Conservation (phyloP, 1,284 basidiomycete species). For the Phylloporus gajari region DNA sequence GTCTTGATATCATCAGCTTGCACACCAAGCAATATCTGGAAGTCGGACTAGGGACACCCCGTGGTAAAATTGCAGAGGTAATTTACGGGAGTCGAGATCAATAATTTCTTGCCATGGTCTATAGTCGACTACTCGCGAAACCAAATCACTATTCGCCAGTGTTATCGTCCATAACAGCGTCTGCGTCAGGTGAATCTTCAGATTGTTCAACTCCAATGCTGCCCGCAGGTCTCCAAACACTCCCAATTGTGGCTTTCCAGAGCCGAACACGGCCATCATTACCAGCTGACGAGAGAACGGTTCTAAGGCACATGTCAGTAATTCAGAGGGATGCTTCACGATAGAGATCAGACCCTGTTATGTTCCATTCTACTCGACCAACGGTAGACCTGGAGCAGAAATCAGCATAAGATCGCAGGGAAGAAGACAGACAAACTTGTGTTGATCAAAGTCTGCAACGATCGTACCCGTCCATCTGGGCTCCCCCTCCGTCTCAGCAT, state of each 20-base stretch:
- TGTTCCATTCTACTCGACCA: slow-evolving; percentile 85
- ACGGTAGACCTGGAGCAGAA: slow-evolving; percentile 62
- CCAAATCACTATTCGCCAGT: slow-evolving; percentile 31
- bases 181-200: slow-evolving; percentile 60
- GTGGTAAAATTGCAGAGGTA: too few species aligned
- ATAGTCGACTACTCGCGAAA: neutral
- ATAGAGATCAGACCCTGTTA: slow-evolving; percentile 75
- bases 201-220: slow-evolving; percentile 80
- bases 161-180: slow-evolving; percentile 46
- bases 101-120: neutral
- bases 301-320: slow-evolving; percentile 58
- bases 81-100: neutral
- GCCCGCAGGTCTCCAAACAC: slow-evolving; percentile 81
- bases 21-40: neutral
- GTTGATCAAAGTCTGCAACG: slow-evolving; percentile 88
- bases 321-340: neutral
- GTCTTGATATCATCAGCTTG: neutral
- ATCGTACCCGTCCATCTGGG: slow-evolving; percentile 76
- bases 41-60: neutral
- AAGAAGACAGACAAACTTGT: slow-evolving; percentile 59
- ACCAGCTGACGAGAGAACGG: slow-evolving; percentile 87
- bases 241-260: slow-evolving; percentile 86
- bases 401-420: slow-evolving; percentile 19
- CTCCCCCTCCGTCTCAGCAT: slow-evolving; percentile 56
- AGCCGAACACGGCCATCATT: slow-evolving; percentile 89